phyloP scores from a whole-genome alignment of 257 asterid species.

The Solanum chiquidenum region DNA sequence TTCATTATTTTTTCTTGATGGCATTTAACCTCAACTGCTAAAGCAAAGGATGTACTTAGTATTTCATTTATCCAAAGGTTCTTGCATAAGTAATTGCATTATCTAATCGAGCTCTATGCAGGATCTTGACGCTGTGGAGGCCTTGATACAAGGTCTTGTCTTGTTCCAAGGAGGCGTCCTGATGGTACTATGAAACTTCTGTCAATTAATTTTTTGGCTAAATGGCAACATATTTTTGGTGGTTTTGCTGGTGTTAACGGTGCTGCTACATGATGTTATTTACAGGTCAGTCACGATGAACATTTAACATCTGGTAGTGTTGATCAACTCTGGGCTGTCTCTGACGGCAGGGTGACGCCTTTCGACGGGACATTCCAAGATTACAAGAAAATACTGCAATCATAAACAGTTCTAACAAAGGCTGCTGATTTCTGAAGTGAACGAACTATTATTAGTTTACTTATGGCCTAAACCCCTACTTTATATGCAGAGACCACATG shows the following conservation, averaged over 20 bases:
- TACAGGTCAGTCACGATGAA: conserved; percentile 95
- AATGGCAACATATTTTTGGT: background rate
- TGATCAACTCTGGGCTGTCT: conserved; percentile 86
- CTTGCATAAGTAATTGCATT: background rate
- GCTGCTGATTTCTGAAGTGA: background rate
- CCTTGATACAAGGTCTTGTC: conserved; percentile 92
- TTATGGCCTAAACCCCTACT: background rate
- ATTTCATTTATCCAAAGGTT: background rate
- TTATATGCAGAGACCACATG: background rate
- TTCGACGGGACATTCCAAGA: conserved; percentile 75
- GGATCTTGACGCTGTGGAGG: conserved; percentile 99
- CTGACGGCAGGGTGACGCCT: conserved; percentile 64
- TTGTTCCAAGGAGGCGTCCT: conserved; percentile 97
- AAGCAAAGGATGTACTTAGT: background rate
- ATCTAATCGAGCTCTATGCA: conserved; percentile 12
- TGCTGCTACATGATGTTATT: background rate
- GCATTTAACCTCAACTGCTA: background rate
- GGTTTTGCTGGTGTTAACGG: background rate
- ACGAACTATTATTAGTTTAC: background rate
- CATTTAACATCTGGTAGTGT: conserved; percentile 95
- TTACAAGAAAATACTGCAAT: conserved; percentile 79
- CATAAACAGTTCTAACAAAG: conserved; percentile 11
- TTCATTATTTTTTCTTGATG: background rate
- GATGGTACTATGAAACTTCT: conserved; percentile 48
- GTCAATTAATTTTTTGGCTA: background rate